Conservation (phyloP, 2,329 filamentous ascomycete genomes). For the Fusarium pininemorale region DNA sequence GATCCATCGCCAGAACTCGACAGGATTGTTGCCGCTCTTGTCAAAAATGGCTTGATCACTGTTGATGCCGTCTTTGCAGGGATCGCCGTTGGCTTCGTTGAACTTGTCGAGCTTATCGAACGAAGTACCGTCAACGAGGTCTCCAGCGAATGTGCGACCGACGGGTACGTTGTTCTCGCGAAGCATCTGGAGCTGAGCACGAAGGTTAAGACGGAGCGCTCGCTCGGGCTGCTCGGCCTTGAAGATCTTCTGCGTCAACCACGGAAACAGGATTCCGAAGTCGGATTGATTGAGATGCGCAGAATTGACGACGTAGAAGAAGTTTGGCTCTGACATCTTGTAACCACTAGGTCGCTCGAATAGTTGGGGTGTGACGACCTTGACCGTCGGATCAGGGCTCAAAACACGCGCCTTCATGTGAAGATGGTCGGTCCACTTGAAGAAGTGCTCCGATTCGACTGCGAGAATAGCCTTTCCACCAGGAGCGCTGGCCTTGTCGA, state of each 20-base stretch:
- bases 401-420: conserved; percentile 73
- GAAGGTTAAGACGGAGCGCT: conserved; percentile 66
- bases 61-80: conserved; percentile 50
- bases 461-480: conserved; percentile 71
- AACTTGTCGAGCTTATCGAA: conserved; percentile 48
- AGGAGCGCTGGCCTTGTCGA: conserved; percentile 57
- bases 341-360: conserved; percentile 56
- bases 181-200: conserved; percentile 66
- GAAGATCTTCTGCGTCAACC: conserved; percentile 68
- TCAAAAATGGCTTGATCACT: conserved; percentile 64
- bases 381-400: conserved; percentile 62
- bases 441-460: conserved; percentile 80
- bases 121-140: conserved; percentile 59
- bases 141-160: conserved; percentile 58
- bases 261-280: conserved; percentile 84
- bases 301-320: conserved; percentile 79
- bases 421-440: conserved; percentile 79
- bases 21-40: conserved; percentile 48
- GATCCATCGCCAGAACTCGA: conserved; percentile 63
- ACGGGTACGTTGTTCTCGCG: conserved; percentile 60
- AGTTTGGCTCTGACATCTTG: conserved; percentile 64
- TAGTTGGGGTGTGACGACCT: conserved; percentile 52
- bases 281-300: conserved; percentile 86
- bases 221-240: conserved; percentile 66
- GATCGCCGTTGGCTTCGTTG: conserved; percentile 17